Percentiles rank a stretch among this genome's conserved stretches.
Conservation (phyloP, 257 asterid species). For the Ocimum tenuiflorum region DNA sequence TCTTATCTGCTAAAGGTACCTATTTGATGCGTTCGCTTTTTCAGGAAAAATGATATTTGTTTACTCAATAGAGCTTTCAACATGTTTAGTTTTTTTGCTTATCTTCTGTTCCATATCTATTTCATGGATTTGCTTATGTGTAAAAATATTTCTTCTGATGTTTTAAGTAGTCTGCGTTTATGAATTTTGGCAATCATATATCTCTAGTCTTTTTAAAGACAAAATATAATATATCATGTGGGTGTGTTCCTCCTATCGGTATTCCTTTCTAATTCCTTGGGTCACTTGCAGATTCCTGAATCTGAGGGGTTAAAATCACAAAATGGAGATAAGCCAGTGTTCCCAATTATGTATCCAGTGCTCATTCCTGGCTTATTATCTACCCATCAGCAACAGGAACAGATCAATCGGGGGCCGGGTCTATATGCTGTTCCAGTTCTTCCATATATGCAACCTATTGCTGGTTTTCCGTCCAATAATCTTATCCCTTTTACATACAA, state of each 20-base stretch:
- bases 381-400: conserved; percentile 55
- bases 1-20: background rate
- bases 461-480: conserved; percentile 49
- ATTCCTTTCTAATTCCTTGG: conserved; percentile 15
- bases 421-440: conserved; percentile 75
- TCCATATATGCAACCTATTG: conserved; percentile 49
- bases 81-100: background rate
- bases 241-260: background rate
- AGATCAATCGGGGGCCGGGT: conserved; percentile 73
- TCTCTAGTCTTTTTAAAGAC: conserved; percentile 11
- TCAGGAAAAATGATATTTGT: background rate
- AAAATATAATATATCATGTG: background rate
- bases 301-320: conserved; percentile 32
- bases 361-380: conserved; percentile 35
- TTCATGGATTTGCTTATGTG: background rate
- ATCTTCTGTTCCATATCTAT: background rate
- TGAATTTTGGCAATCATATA: background rate
- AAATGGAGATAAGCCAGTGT: conserved; percentile 27
- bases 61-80: background rate
- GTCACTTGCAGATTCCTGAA: conserved; percentile 28
- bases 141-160: background rate
- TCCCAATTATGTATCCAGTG: conserved; percentile 35
- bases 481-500: conserved; percentile 82
- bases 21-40: background rate
- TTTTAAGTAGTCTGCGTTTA: conserved; percentile 8